Base-by-base conservation (phyloP, 2,329 filamentous ascomycete genomes). In the Decorospora gaudefroyi region DNA sequence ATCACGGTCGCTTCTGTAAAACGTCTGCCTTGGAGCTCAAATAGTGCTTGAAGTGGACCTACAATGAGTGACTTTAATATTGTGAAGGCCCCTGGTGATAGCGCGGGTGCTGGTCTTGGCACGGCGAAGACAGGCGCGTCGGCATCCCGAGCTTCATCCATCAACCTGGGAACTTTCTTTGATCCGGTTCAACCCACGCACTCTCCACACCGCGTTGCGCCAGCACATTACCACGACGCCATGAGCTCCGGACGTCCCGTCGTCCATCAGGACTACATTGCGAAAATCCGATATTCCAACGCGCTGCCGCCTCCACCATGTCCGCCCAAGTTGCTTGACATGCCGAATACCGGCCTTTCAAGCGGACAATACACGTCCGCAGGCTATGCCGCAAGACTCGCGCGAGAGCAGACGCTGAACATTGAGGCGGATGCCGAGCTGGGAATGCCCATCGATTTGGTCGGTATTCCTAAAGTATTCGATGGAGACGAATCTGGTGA, bases 361-460 rank as follows among this genome's bases (percentile, higher is more conserved):
- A 88, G 85, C 58, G 87, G 86, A 46, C 88, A 95, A 68, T 97
- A 96, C 73, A 95, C 93, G 21, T 89, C 85, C 3, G 89, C 93
- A 1, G 85, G 85, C 15, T 99, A 95, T 75, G 90, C 91, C 19
- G 93, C 91, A 31, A 85, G 90, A 53, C 77, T 99, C 58, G 90
- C 88, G 12, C 81, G 92, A 64, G 90, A 96, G 65, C 93, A 97
- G 75, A 88, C 92, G 38, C 78, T 96, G 34, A 97, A 96, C 67
- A 93, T 99, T 50, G 93, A 99, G 73, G 90, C 90, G 19, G 93
- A 99, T 81, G 93, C 91, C 6, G 93, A 99, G 76, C 81, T 97
- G 59, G 93, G 93, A 45, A 97, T 99, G 93, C 90, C 91, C 47
- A 84, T 99, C 67, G 92, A 97, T 69, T 75, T 99, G 58, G 87